These are phyloP conservation scores for Endocladia muricata DNA, from an alignment of 31 red algal genomes.

Conservation along the genomic window DNA sequence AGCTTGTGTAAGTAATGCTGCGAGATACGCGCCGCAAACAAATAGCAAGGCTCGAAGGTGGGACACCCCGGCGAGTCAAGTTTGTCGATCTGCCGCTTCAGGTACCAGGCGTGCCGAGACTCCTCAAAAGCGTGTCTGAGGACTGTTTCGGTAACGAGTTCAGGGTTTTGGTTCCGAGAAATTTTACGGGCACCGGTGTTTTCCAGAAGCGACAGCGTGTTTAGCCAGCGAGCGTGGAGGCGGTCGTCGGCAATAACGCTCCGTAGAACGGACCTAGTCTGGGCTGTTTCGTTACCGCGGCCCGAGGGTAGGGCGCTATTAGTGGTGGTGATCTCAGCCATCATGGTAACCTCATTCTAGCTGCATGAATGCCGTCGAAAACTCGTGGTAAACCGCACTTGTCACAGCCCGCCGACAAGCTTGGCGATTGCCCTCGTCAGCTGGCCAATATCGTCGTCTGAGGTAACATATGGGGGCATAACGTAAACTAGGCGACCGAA, in stretches of 20 bases:
- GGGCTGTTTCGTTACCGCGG: no score
- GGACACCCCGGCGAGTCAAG: background rate
- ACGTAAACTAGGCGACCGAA: background rate
- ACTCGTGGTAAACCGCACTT: no score
- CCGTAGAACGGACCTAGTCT: no score
- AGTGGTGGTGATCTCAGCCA: no score
- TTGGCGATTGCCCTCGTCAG: background rate
- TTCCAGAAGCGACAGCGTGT: no score
- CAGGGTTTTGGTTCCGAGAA: no score
- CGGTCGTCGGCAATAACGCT: no score
- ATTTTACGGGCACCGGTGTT: no score
- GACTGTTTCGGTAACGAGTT: background rate
- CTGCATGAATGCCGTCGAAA: no score
- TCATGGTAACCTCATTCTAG: no score
- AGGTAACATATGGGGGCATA: background rate
- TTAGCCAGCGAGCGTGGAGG: no score
- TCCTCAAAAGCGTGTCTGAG: background rate
- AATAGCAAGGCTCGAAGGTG: background rate
- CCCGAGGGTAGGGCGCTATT: no score
- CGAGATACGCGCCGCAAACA: background rate
- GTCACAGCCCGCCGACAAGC: background rate
- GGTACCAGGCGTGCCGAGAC: background rate
- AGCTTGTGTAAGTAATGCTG: background rate
- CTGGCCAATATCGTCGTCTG: background rate
- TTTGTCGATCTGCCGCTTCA: background rate